Evolutionary conservation across 768 basidiomycete genomes (phyloP), one percentile per base, ranked within the genome.

Genomic region (Termitomyces sp.): DNA sequence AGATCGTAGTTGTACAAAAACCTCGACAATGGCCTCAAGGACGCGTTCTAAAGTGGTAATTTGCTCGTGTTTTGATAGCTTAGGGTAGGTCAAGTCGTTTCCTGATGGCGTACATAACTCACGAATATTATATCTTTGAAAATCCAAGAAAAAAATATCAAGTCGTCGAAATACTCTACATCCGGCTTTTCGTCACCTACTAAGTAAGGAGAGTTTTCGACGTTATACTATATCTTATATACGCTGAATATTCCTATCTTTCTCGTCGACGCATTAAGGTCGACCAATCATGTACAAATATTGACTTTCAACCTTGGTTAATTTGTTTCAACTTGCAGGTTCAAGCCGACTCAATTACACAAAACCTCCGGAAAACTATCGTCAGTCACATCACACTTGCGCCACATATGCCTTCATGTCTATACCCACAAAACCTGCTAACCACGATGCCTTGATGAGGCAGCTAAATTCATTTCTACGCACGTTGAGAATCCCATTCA

Each of bases 331-430:
- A 29, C 29, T 29, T 29, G 29, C 3, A 29, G 46, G 23, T 23
- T 35, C 23, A 48, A 31, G 9, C 2, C 4, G 15, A 7, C 18
- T 9, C 29, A 29, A 42, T 20, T 5, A 23, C 1, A 5, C 5
- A 16, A 44, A 45, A 29, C 44, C 10, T 23, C 10, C 42, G 20
- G 5, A 22, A 52, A 20, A 25, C 49, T 44, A 48, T 35, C 22
- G 23, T 22, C 40, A 35, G 48, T 49, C 48, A 49, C 23, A 29
- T 51, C 50, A 53, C 53, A 47, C 22, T 43, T 51, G 47, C 45
- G 56, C 57, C 53, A 40, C 54, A 43, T 57, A 63, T 63, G 62
- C 52, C 49, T 58, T n/a, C 35, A 63, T 63, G 62, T 57, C 56
- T 45, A 47, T 46, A 31, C 29, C 32, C 29, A 47, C 40, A 18